phyloP scores from a whole-genome alignment of 2,329 filamentous ascomycete genomes.

The Botrytis byssoidea region DNA sequence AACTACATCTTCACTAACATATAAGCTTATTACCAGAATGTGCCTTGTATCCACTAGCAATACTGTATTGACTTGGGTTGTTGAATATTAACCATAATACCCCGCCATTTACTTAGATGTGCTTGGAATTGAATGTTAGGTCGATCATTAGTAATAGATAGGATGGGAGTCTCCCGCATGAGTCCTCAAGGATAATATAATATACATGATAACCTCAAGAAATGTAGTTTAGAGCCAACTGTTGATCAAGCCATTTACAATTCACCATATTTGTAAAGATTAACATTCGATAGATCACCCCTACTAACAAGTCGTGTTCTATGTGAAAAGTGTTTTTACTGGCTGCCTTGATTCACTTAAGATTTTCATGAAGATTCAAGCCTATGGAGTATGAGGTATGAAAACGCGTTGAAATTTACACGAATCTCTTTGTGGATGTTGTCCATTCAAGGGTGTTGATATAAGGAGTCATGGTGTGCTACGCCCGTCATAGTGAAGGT shows the following conservation, averaged over 20 bases:
- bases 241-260: background rate
- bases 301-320: accelerated
- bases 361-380: background rate
- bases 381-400: background rate
- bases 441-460: background rate
- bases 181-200: too few relatives aligned
- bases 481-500: background rate
- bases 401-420: background rate
- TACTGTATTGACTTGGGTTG: background rate
- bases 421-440: too few relatives aligned
- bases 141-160: background rate
- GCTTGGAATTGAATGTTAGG: accelerated
- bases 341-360: background rate
- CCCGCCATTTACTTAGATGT: background rate
- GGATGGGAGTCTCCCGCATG: background rate
- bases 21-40: background rate
- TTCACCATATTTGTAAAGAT: too few relatives aligned
- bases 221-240: background rate
- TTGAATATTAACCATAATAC: background rate
- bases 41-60: background rate
- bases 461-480: background rate
- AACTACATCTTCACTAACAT: background rate
- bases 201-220: background rate
- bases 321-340: background rate
- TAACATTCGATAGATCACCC: too few relatives aligned